Evolutionary conservation across 2,329 filamentous ascomycete species (phyloP).

Genomic region (Cladosporium halotolerans): DNA sequence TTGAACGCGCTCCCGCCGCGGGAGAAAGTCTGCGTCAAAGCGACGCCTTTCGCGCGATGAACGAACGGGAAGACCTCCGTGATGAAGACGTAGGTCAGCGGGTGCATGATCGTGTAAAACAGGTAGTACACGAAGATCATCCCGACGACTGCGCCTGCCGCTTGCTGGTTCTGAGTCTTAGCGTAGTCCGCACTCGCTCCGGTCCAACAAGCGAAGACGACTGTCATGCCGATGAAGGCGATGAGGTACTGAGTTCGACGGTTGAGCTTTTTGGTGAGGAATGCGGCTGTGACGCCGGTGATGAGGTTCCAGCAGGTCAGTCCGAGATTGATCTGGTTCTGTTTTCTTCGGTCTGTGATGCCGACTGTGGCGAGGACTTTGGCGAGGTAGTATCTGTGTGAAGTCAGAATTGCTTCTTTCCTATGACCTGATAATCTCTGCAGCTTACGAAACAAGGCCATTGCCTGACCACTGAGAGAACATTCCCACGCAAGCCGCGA

Average conservation of each 20-base stretch:
- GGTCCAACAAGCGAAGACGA: constrained; percentile 9
- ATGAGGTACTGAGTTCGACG: constrained; percentile 19
- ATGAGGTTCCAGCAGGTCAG: constrained; percentile 12
- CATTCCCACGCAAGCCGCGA: constrained; percentile 1
- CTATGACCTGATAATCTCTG: no score
- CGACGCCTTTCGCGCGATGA: constrained; percentile 8
- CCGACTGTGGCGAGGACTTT: constrained; percentile 26
- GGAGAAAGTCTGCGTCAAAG: constrained; percentile 5
- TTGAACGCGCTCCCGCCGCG: constrained; percentile 9
- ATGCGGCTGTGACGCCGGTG: constrained; percentile 7
- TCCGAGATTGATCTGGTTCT: constrained; percentile 32
- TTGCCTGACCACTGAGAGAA: constrained; percentile 8
- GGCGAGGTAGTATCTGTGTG: constrained; percentile 26
- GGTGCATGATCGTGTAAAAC: constrained; percentile 12
- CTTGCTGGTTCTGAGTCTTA: constrained; percentile 5
- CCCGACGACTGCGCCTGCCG: constrained; percentile 8
- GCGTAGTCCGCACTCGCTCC: constrained; percentile 5
- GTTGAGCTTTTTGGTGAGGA: constrained; percentile 7
- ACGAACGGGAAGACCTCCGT: constrained; percentile 12
- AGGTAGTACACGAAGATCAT: constrained; percentile 12
- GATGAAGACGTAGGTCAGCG: constrained; percentile 12
- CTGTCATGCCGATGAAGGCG: constrained; percentile 15
- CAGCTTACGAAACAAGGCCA: constrained; percentile 21
- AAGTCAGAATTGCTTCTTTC: constrained; percentile 47
- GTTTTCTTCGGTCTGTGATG: constrained; percentile 23